Evolutionary conservation across 352 stramenopile genomes (phyloP), one percentile per base, ranked within the genome.

Genomic region (Hyaloperonospora brassicae): DNA sequence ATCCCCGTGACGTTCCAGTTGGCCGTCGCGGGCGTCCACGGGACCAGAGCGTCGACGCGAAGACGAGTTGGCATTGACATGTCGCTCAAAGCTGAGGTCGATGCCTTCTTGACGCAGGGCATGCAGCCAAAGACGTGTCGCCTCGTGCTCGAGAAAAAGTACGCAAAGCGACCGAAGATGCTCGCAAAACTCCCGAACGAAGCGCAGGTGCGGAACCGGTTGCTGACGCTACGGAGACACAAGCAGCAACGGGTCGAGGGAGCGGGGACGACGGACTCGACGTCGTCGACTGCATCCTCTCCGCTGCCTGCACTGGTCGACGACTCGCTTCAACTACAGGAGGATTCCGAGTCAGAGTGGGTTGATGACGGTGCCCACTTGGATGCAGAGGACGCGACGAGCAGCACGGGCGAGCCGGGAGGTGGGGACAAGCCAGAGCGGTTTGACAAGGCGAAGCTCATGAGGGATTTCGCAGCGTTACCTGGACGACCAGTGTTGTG

Each of bases 401-500:
- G 27, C 21, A 30, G 30, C 27, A 21, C 47, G 2, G 17, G 39
- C 2, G 22, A 39, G 8, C 11, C 5, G 4, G 46, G 55, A 11
- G 17, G 42, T 40, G 13, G 7, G 5, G 57, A 61, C 36, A 17
- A 51, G 12, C 46, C 12, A 9, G 30, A 49, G 3, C 22, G 11
- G 0, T 61, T 65, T 47, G 57, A 62, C 31, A 65, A 62, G 40
- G 38, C 30, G 17, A 62, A 59, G 34, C 35, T 69, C 11, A 69
- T 66, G 52, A 13, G 59, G 7, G 57, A 69, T 11, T 59, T 69
- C 22, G 40, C 61, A 3, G 52, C 31, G 14, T 41, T 62, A 1
- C 61, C 61, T 4, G 61, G 50, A 41, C 57, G 61, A 25, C 52
- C 61, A 35, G 61, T 66, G 21, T 56, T 68, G 44, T 69, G 61